Evolutionary conservation across 2,329 filamentous ascomycete genomes (phyloP).

Genomic region (Raffaelea arxii): DNA sequence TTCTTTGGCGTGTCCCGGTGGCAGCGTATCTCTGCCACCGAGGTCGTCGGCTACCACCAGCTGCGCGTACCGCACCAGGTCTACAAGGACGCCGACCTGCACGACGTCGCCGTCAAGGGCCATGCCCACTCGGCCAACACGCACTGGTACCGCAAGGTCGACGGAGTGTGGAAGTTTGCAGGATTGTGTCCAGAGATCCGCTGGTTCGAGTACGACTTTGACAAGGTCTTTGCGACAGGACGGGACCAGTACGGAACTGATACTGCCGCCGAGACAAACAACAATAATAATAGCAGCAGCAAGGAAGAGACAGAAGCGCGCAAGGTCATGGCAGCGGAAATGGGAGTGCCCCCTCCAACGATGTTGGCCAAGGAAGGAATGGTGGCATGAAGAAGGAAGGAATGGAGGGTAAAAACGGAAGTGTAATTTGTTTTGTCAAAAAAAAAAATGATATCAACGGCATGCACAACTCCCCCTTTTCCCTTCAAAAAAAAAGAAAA

Average conservation of each 20-base stretch:
- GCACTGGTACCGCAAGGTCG: conserved; percentile 47
- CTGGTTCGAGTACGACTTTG: conserved; percentile 48
- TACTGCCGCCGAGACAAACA: too few species aligned
- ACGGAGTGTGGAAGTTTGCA: conserved; percentile 54
- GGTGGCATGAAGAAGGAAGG: too few species aligned
- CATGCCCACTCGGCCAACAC: conserved; percentile 49
- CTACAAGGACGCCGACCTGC: conserved; percentile 34
- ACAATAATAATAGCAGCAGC: too few species aligned
- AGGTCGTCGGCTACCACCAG: conserved; percentile 51
- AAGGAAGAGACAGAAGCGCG: too few species aligned
- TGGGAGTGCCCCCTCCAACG: too few species aligned
- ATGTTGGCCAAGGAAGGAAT: too few species aligned
- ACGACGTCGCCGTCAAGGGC: conserved; percentile 44
- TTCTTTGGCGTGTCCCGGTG: conserved; percentile 51
- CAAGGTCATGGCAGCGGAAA: too few species aligned
- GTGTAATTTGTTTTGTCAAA: too few species aligned
- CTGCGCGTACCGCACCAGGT: conserved; percentile 53
- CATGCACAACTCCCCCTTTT: too few species aligned
- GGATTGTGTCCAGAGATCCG: conserved; percentile 44
- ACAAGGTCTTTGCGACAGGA: conserved; percentile 16
- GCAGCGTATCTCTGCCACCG: conserved; percentile 46
- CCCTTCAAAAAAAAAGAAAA: too few species aligned
- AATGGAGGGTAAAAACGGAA: too few species aligned
- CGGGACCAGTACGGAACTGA: conserved; percentile 13
- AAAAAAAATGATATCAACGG: too few species aligned